Evolutionary conservation across 164 flowering plant genomes (phyloP), one percentile per base, ranked within the genome.

Genomic region (Vitis riparia): DNA sequence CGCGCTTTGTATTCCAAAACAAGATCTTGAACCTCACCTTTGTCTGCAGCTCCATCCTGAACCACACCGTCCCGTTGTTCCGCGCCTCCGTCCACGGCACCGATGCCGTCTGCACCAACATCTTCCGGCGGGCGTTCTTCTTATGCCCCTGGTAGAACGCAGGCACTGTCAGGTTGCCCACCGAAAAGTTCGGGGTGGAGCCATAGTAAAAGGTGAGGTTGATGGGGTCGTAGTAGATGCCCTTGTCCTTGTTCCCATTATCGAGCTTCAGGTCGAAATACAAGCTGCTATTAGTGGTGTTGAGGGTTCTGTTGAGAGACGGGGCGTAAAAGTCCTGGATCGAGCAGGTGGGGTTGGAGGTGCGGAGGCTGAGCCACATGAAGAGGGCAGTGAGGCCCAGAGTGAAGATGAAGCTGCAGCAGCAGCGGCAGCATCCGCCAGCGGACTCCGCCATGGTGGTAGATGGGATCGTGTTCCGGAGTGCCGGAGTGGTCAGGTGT

Each of bases 161-260:
- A 0, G 59, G 68, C 2, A 88, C 3, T 0, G 81, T 57, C 19
- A 12, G 52, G 32, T 75, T 79, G 1, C 75, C 86, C 0, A 89
- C 27, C 8, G 75, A 16, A 12, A 8, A 13, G 49, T 32, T 67
- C n/a, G 16, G 17, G 68, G 67, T 75, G 2, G 11, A 53, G 29
- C 23, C 59, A 77, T 78, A 81, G 51, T 12, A 77, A 14, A 94
- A 62, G 51, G 86, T 71, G 68, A 94, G 57, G 67, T 77, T 79
- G 51, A 89, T 67, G 76, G 62, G 66, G 48, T 84, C 90, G 68
- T 91, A 94, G 84, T 77, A 76, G 17, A 94, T 68, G 0, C 90
- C 92, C 71, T 81, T 83, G 78, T 90, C 93, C 17, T 89, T 86
- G 91, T 90, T 94, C 47, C 48, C 44, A 76, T 94, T 94, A 2